Base-by-base conservation (phyloP, 2,329 filamentous ascomycete species). In the Penicillium janthinellum region DNA sequence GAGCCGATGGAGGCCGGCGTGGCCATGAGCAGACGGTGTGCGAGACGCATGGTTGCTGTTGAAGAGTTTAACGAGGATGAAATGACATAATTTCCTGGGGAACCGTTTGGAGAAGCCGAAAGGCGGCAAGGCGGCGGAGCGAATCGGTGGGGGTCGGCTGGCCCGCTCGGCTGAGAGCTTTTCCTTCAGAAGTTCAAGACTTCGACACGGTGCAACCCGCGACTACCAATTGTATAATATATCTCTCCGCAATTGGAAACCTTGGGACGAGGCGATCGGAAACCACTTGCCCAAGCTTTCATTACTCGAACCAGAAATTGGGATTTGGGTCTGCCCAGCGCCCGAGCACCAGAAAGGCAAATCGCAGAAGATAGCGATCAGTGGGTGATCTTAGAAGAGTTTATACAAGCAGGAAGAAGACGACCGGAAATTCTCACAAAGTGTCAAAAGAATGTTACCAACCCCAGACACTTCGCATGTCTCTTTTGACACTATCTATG, bases 381-480 rank as follows among this genome's bases (percentile, higher is more conserved):
- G 20, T 14, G 17, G 1, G 3, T 20, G 47, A 34, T 17, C n/a
- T 8, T n/a, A 17, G n/a, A 35, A 35, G 31, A 20, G 28, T 22
- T 10, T 22, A 22, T 22, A 22, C 14, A n/a, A 34, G 5, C n/a
- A 31, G 6, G 11, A 20, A 49, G 31, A 35, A 7, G n/a, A 31
- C 14, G 22, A 35, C 35, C n/a, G 1, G n/a, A 22, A 14, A 47
- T 15, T 4, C 31, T 41, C 22, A 54, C 17, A 25, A 1, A 48
- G 22, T n/a, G 35, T 38, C 42, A 1, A 48, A 37, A 44, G 56
- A 49, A 96, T 97, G 93, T 86, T 99, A 31, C 93, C 94, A 10
- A 99, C 95, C 0, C 95, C 95, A 14, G 91, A 91, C 59, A 99
- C 95, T 2, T 90, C 90, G 22, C 95, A 99, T 79, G 91, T 98